Evolutionary conservation across 2,329 filamentous ascomycete genomes (phyloP).

Genomic region (Apiospora sp.): DNA sequence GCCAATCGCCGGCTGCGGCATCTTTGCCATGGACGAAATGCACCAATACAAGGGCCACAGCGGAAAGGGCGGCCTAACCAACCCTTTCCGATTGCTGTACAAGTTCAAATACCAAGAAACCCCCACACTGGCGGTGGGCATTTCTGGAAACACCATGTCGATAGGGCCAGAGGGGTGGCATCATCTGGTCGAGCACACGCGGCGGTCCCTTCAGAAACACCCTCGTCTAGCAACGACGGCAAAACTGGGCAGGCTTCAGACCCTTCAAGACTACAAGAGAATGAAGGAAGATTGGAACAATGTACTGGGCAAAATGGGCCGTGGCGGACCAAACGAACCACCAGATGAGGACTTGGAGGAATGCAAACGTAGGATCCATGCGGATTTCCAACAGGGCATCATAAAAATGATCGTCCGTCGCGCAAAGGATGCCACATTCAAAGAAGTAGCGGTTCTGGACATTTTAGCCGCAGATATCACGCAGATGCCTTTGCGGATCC

Average conservation of each 20-base stretch:
- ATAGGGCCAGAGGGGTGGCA: background rate
- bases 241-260: background rate
- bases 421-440: background rate
- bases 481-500: background rate
- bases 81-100: background rate
- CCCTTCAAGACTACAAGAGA: background rate
- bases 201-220: background rate
- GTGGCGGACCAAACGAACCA: too few species aligned
- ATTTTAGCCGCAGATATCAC: background rate
- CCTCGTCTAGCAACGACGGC: too few species aligned
- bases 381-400: background rate
- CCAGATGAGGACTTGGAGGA: background rate
- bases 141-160: background rate
- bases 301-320: too few species aligned
- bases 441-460: background rate
- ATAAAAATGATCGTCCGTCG: background rate
- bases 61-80: background rate
- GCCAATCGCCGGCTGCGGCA: background rate
- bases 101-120: background rate
- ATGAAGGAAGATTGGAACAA: background rate
- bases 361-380: background rate
- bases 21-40: background rate
- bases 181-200: background rate
- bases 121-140: background rate
- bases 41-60: background rate